Evolutionary conservation across 192 early-diverging fungal species (phyloP), one percentile per base, ranked within the genome.

Genomic region (Entomortierella beljakovae): DNA sequence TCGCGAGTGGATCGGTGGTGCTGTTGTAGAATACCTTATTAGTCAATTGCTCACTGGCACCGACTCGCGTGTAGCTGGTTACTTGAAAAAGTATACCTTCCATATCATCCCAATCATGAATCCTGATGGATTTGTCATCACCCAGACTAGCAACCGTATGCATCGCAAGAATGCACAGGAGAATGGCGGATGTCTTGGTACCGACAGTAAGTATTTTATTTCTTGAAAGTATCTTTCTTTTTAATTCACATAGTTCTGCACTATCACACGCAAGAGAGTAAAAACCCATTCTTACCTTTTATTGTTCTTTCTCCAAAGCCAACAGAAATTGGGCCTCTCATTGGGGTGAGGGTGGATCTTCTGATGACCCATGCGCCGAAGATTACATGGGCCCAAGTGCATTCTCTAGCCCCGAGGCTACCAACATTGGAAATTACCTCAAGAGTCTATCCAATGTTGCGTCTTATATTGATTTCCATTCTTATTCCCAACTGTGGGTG

Each of bases 121-220:
- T 71, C 82, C 82, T 11, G 89, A 90, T 57, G 89, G 89, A 0
- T 89, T 89, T 57, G 85, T 82, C 4, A 84, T 85, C 61, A 83
- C 84, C 55, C 80, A 83, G 68, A 70, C 72, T 18, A 42, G 68
- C n/a, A 64, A 85, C 66, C 82, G 83, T 23, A 53, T 85, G 61
- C 81, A 81, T 53, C 70, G 84, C 57, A 85, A 84, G 70, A 84
- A 84, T 66, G 64, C 71, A 25, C 81, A 87, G 50, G 51, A 62
- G 22, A 89, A 88, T 56, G 64, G 35, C 20, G 72, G 64, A 61
- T 76, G 72, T 53, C 37, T 40, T 40, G 72, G 72, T 25, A 76
- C 72, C 15, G 82, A 85, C 64, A 75, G 69, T 64, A 52, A 52
- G 60, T 67, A 28, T 23, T 25, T 15, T 23, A 1, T 16, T 9